Evolutionary conservation across 192 early-diverging fungal genomes (phyloP), one percentile per base, ranked within the genome.

Genomic region (Backusella sp.): DNA sequence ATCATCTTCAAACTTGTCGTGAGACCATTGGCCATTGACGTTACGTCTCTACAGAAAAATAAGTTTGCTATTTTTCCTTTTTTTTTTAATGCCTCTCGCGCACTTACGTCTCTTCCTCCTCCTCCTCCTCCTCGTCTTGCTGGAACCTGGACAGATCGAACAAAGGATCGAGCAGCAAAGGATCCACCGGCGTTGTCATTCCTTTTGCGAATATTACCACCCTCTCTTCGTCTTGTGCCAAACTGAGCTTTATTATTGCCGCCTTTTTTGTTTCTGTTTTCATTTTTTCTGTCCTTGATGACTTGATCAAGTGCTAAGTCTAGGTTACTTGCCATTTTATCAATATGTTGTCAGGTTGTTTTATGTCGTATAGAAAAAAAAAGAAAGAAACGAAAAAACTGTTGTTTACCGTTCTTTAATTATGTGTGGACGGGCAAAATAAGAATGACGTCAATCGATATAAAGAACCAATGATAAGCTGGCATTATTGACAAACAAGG

Each of bases 1-100:
- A 11, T 37, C 21, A 32, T 68, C 76, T 37, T 81, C 80, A 75
- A 80, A 86, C 77, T 81, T 77, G 70, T 86, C 85, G 53, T 86
- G 85, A 32, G 79, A 76, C 85, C 85, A 86, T 15, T 65, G 53
- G 4, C 44, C 37, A 39, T 74, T 71, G 7, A 70, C 73, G 30
- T 52, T 52, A 28, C 21, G 53, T 66, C 39, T 35, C 59, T 74
- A 67, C 23, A 37, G 32, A 41, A 41, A 28, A 70, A 32, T 3
- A 32, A 32, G 32, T 32, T 32, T 32, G 3, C 2, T 32, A 32
- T 32, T 32, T 32, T 32, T 3, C 32, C 21, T 53, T 59, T 26
- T 53, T 59, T 26, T 26, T 26, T 59, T 23, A 5, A 7, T 56
- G 6, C 1, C 6, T 26, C 8, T 26, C 11, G 6, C 9, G 23